Evolutionary conservation across 139 green algal genomes (phyloP), one percentile per base, ranked within the genome.

Genomic region (Tetraselmis chui): DNA sequence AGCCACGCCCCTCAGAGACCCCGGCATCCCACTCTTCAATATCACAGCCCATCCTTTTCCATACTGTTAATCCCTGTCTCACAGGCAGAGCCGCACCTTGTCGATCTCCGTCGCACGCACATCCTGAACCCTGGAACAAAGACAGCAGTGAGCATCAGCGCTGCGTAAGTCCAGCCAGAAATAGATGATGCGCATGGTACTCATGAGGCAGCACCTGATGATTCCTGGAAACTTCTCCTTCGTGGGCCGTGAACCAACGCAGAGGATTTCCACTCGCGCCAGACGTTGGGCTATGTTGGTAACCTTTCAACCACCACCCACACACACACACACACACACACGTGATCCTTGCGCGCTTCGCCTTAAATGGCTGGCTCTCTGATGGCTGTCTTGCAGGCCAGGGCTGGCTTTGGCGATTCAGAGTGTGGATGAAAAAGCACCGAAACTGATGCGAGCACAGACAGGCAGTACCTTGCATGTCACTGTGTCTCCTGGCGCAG

Each of bases 61-160:
- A 23, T 23, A 31, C 76, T 79, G 76, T 79, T 30, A 30, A 79
- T 26, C n/a, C 18, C 2, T 2, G 0, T 83, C n/a, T n/a, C n/a
- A n/a, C n/a, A n/a, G n/a, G n/a, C n/a, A n/a, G n/a, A n/a, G n/a
- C n/a, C n/a, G n/a, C n/a, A 88, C 87, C 86, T 94, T 93, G 87
- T 97, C 95, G 23, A 97, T 93, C 58, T 98, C 93, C 2, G 90
- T 97, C 1, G 91, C 85, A 0, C 95, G 81, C 30, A 97, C 92
- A 81, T 97, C 93, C 82, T 93, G 88, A n/a, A 86, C 76, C 82
- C 87, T 93, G 86, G 26, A 2, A 1, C 11, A 76, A 32, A 85
- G 5, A 31, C 81, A 29, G 77, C 28, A 2, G 24, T 23, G 45
- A 30, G 74, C 2, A 80, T 75, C 1, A 79, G 26, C 59, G 2